Base-by-base conservation (phyloP, 2,329 filamentous ascomycete genomes). In the Thelonectria discophora region DNA sequence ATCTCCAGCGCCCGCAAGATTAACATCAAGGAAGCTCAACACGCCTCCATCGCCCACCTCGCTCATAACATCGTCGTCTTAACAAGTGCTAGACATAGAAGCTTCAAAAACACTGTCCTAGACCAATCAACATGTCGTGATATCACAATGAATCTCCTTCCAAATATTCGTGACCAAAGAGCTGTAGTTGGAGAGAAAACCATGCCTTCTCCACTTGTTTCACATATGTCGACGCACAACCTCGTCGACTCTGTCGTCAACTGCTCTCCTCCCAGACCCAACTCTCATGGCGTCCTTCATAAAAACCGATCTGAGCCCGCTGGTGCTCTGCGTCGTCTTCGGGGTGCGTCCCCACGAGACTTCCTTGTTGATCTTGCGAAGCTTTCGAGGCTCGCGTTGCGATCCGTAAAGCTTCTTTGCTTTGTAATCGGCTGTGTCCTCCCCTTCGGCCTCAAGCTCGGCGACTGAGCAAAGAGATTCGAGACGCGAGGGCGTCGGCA, bases 401-500 rank as follows among this genome's bases (percentile, higher is more conserved):
- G 72, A 65, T 6, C 67, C 70, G 13, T 65, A 63, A 11, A 71
- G 72, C 34, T 71, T 74, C 60, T 66, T 73, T 27, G 53, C 48
- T 47, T 66, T 72, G 64, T 67, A 69, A 17, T 56, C 61, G 27
- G 64, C 49, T n/a, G 30, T 43, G 17, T 54, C 60, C 5, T 32
- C 50, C 24, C 48, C 32, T 24, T 32, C 48, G 45, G 42, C 48
- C 18, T 43, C 45, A 15, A 53, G 32, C n/a, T 52, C 57, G 42
- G 48, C 58, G 39, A 56, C 55, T 30, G 45, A 37, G 18, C 40
- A 27, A 20, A 56, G 53, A 34, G 55, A 54, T 15, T 62, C 64
- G 17, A 72, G 52, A 30, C 62, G 60, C 43, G 68, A 66, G n/a
- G 62, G 50, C 8, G 55, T 54, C 18, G 70, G 68, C 20, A 72